Percentiles rank a stretch among this genome's conserved stretches.
Evolutionary conservation across 805 yeast genomes (phyloP).

Genomic region (Candida cerambycidarum): DNA sequence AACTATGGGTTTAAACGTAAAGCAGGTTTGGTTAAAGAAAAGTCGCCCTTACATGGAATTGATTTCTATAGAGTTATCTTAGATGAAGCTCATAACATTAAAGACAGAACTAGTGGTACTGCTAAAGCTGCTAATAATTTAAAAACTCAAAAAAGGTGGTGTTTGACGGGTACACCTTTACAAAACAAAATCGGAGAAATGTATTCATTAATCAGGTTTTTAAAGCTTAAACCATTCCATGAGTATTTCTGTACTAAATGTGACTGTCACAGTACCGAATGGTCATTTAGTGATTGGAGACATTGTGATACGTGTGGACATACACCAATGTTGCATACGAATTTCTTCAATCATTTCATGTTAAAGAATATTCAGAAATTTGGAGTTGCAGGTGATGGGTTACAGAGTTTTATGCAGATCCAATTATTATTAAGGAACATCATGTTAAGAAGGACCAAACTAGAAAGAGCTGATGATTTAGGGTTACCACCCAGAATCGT

Average conservation of each 20-base stretch:
- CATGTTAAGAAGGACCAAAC: conserved; percentile 92
- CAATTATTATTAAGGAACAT: conserved; percentile 72
- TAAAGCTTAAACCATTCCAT: conserved; percentile 83
- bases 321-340: conserved; percentile 91
- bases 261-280: conserved; percentile 74
- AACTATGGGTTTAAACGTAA: conserved; percentile 79
- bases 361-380: conserved; percentile 87
- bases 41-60: conserved; percentile 69
- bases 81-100: conserved; percentile 97
- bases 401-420: conserved; percentile 71
- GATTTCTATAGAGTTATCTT: conserved; percentile 81
- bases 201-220: conserved; percentile 85
- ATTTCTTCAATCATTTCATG: conserved; percentile 94
- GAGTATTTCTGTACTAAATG: conserved; percentile 92
- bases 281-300: conserved; percentile 83
- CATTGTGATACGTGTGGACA: conserved; percentile 88
- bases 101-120: conserved; percentile 90
- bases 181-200: conserved; percentile 97
- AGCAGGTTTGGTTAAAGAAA: conserved; percentile 67
- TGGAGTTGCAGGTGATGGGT: conserved; percentile 82
- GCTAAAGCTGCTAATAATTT: conserved; percentile 86
- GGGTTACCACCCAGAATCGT: conserved; percentile 97
- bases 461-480: conserved; percentile 95
- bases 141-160: conserved; percentile 76
- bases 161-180: conserved; percentile 93